Evolutionary conservation across 257 asterid species (phyloP), one percentile per base, ranked within the genome.

Genomic region (Vinca minor): DNA sequence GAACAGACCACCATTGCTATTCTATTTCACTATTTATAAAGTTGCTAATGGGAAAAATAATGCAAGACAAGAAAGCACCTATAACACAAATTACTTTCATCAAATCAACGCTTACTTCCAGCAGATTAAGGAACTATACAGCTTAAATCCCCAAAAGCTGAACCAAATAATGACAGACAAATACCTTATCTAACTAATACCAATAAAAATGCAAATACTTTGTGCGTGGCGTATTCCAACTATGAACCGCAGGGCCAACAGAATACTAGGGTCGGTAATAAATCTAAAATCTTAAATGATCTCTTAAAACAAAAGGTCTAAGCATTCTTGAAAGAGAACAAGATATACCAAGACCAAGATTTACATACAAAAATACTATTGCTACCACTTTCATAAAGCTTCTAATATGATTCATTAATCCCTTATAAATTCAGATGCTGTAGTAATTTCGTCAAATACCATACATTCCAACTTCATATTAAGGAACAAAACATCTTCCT

Each of bases 1-100:
- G 47, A 53, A 72, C n/a, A 74, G 59, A 45, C 31, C 36, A 44
- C 47, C 64, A 48, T 44, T 2, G 12, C 67, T 17, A 65, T 49
- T 62, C 53, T 45, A 69, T 61, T 13, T 34, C 29, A 64, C 62
- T 65, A 64, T 26, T 50, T 28, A n/a, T 35, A 28, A 61, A 15
- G 13, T 15, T 31, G 3, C 47, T 38, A 32, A 26, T 25, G 25
- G 8, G 18, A 9, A 54, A 53, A 8, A 5, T 6, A 55, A 53
- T 39, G 44, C 44, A 53, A 65, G 63, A 53, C 41, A 53, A 26
- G 54, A 20, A 26, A 26, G 42, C 31, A 26, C 35, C 34, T 48
- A 21, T 39, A 21, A n/a, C 28, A 14, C 5, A 35, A 60, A 20
- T 31, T 2, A 31, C 25, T 56, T n/a, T n/a, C n/a, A n/a, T n/a